phyloP scores from a whole-genome alignment of 73 alveolate genomes.

The Durusdinium trenchii region DNA sequence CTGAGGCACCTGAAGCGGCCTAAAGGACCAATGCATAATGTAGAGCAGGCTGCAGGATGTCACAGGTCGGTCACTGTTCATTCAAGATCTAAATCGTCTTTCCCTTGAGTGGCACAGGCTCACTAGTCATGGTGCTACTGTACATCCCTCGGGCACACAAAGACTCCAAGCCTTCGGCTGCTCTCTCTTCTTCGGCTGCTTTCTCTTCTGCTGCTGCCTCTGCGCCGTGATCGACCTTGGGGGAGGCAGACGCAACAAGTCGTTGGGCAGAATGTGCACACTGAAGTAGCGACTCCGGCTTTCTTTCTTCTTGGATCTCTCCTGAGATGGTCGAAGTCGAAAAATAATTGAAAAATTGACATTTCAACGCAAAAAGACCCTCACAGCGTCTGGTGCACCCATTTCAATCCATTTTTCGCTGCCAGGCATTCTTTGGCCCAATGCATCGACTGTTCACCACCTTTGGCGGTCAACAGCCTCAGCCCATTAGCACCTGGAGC shows the following conservation, averaged over 20 bases:
- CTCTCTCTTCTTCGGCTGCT: no score
- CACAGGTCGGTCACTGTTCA: no score
- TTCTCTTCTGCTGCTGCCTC: background rate
- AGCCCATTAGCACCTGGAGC: no score
- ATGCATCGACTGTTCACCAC: no score
- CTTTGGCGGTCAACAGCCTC: no score
- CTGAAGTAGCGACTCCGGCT: background rate
- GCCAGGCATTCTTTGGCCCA: no score
- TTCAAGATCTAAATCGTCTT: background rate
- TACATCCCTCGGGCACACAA: background rate
- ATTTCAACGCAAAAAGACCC: background rate
- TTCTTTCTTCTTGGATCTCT: background rate
- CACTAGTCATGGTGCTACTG: background rate
- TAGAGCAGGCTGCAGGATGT: no score
- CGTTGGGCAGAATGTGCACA: background rate
- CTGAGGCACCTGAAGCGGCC: no score
- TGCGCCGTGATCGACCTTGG: background rate
- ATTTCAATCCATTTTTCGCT: no score
- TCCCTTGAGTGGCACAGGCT: background rate
- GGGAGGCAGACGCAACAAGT: background rate
- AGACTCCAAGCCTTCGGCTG: no score
- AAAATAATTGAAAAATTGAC: background rate
- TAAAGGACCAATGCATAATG: no score
- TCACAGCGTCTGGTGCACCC: no score
- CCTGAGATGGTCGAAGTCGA: background rate